Conservation (phyloP, 345 rosid genomes). For the Carallia brachiata region DNA sequence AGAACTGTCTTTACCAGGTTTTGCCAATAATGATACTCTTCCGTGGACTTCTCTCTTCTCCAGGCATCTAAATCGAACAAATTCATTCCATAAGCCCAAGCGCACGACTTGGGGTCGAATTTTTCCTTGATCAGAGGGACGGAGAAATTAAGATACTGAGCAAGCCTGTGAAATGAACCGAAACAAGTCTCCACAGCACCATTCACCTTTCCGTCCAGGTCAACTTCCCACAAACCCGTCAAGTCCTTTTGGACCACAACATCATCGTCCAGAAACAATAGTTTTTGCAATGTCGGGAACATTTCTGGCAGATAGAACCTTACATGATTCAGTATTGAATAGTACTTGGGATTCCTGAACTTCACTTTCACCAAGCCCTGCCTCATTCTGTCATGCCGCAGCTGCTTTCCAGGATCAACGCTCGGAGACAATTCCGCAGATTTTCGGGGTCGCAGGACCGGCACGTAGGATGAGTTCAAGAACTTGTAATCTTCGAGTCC, state of each 20-base stretch:
- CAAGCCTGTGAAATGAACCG: constrained; percentile 8
- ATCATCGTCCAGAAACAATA: constrained; percentile 15
- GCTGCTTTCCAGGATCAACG: neutral
- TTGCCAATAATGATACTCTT: constrained; percentile 12
- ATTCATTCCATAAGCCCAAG: constrained; percentile 22
- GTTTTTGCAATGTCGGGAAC: constrained; percentile 11
- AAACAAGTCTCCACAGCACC: constrained; percentile 14
- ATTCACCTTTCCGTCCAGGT: constrained; percentile 16
- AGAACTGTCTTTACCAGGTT: neutral
- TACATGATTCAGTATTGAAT: constrained; percentile 10
- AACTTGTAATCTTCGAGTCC: constrained; percentile 15
- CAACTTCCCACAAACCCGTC: constrained; percentile 8
- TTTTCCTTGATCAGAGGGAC: constrained; percentile 4
- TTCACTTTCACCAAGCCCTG: neutral
- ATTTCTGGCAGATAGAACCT: constrained; percentile 17
- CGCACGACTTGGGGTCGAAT: constrained; percentile 14
- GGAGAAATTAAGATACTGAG: constrained; percentile 5
- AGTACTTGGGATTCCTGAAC: constrained; percentile 15
- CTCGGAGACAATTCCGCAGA: neutral
- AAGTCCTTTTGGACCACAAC: constrained; percentile 19
- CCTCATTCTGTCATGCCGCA: neutral
- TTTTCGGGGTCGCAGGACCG: constrained; percentile 9
- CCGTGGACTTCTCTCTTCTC: constrained; percentile 9
- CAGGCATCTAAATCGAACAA: constrained; percentile 11
- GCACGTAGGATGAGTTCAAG: constrained; percentile 13